These are phyloP conservation scores for Pelargonium cotyledonis DNA, from an alignment of 441 rosid genomes.

Conservation along the genomic window DNA sequence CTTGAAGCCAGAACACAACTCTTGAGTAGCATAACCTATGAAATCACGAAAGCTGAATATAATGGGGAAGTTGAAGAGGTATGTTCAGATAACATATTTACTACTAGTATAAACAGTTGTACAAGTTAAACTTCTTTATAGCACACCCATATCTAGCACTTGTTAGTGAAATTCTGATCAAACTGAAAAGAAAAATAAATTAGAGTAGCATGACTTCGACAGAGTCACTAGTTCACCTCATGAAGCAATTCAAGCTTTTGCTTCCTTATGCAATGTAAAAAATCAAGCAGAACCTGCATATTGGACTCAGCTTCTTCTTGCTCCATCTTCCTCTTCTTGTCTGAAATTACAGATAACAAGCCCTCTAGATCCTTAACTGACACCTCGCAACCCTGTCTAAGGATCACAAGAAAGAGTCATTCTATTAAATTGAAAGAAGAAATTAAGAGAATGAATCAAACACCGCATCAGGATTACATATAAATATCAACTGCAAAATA, in stretches of 20 bases:
- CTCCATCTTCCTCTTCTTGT: conserved; percentile 40
- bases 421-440: conserved; percentile 10
- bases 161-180: background rate
- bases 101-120: too few species aligned
- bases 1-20: background rate
- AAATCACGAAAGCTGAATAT: too few species aligned
- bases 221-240: conserved; percentile 26
- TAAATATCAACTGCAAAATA: background rate
- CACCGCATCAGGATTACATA: background rate
- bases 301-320: conserved; percentile 41
- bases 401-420: conserved; percentile 20
- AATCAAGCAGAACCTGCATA: conserved; percentile 40
- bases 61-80: too few species aligned
- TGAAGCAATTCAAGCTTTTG: conserved; percentile 37
- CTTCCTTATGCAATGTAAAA: conserved; percentile 37
- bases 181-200: background rate
- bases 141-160: too few species aligned
- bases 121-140: too few species aligned
- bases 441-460: background rate
- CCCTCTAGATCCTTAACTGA: conserved; percentile 41
- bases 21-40: too few species aligned
- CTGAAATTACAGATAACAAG: conserved; percentile 30
- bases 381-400: conserved; percentile 43
- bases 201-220: background rate
- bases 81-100: too few species aligned